phyloP scores from a whole-genome alignment of 805 yeast species.

The Cyberlindnera nakhonratchasimensis region DNA sequence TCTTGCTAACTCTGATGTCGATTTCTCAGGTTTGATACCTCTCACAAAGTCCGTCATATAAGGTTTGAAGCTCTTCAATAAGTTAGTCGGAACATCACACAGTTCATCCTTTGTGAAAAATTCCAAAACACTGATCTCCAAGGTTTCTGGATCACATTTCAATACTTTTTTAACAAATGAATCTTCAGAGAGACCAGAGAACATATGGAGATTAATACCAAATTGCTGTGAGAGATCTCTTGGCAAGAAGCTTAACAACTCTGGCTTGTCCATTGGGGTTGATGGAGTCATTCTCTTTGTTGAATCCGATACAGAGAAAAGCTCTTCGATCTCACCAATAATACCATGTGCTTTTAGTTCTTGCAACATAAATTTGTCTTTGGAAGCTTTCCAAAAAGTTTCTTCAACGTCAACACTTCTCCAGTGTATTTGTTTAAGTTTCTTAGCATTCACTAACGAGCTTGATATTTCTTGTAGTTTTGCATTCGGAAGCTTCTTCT shows the following conservation, averaged over 20 bases:
- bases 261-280: conserved; percentile 14
- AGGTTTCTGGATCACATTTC: conserved; percentile 68
- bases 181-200: conserved; percentile 55
- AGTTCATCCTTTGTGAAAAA: conserved; percentile 76
- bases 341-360: conserved; percentile 74
- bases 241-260: conserved; percentile 61
- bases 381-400: conserved; percentile 79
- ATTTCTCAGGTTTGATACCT: conserved; percentile 52
- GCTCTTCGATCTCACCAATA: conserved; percentile 75
- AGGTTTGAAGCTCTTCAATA: conserved; percentile 73
- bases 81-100: conserved; percentile 66
- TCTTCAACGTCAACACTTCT: conserved; percentile 74
- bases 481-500: conserved; percentile 1
- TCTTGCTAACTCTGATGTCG: conserved; percentile 73
- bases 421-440: conserved; percentile 95
- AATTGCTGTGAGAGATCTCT: conserved; percentile 91
- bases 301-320: conserved; percentile 79
- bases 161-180: conserved; percentile 69
- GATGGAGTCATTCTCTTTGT: conserved; percentile 32
- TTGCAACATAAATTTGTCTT: conserved; percentile 53
- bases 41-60: conserved; percentile 63
- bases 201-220: conserved; percentile 87
- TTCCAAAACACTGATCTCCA: conserved; percentile 73
- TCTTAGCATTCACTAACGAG: conserved; percentile 36
- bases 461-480: conserved; percentile 11